These are phyloP conservation scores for Rosa persica DNA, from an alignment of 306 rosid genomes.

Conservation along the genomic window DNA sequence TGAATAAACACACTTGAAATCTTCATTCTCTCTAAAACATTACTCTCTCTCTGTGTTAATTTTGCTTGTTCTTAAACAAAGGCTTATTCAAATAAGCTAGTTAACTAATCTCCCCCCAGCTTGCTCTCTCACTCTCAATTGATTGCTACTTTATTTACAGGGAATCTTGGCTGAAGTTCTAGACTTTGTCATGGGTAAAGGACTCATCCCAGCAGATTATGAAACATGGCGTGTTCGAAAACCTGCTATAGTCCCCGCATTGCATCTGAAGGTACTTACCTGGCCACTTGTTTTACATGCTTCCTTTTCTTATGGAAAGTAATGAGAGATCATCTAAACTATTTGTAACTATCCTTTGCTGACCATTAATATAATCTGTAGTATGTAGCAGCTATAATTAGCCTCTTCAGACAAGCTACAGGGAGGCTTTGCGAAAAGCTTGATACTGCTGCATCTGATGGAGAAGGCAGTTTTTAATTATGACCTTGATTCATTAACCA, in stretches of 20 bases:
- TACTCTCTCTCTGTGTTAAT: too few species aligned
- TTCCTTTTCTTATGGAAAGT: too few species aligned
- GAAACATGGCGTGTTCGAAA: slow-evolving; percentile 89
- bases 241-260: slow-evolving; percentile 87
- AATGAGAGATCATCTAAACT: not conserved
- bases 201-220: slow-evolving; percentile 98
- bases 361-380: slow-evolving; percentile 31
- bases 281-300: not conserved
- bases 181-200: slow-evolving; percentile 96
- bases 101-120: not conserved
- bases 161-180: slow-evolving; percentile 97
- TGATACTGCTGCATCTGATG: slow-evolving; percentile 76
- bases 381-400: slow-evolving; percentile 91
- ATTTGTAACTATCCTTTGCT: not conserved
- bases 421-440: slow-evolving; percentile 89
- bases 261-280: slow-evolving; percentile 71
- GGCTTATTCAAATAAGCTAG: slow-evolving; percentile 74
- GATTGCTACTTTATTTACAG: slow-evolving; percentile 41
- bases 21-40: too few species aligned
- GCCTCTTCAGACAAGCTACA: slow-evolving; percentile 89
- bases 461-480: slow-evolving; percentile 96
- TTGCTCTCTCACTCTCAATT: not conserved
- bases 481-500: slow-evolving; percentile 86
- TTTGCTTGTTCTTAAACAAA: too few species aligned
- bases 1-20: too few species aligned